Evolutionary conservation across 306 rosid species (phyloP), one percentile per base, ranked within the genome.

Genomic region (Canavalia gladiata): DNA sequence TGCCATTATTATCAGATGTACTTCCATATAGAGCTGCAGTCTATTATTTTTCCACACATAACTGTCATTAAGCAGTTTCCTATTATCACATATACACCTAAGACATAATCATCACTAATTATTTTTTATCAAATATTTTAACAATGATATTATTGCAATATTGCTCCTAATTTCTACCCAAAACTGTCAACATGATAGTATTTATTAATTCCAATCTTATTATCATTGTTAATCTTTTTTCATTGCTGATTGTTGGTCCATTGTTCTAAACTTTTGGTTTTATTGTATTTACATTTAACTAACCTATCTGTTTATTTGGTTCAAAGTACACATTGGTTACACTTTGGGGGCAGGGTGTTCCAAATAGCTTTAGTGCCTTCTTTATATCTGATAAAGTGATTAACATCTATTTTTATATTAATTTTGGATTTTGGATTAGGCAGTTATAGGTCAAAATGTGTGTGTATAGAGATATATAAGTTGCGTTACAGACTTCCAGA

Each of bases 241-340:
- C 18, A 47, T 45, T 79, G 25, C 39, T 78, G 56, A 78, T 65
- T 28, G 13, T 66, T 63, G 52, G 62, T 59, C 12, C 6, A 35
- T 39, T 39, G 58, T 39, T 66, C 30, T 81, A 31, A 54, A 33
- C 31, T 34, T 11, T 49, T 37, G 31, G 12, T 54, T 74, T 59
- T 52, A 3, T 66, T 8, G 18, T 66, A 10, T 57, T 12, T 43
- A 60, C 54, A 74, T 64, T 34, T 55, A 43, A 75, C 8, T 56
- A 43, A 51, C 5, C 11, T 47, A 43, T 42, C 11, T 31, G 45
- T 43, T 55, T 46, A 25, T 31, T 34, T n/a, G 2, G 28, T 10
- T 66, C 29, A 46, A 35, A 34, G 30, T 43, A 13, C 58, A 25
- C 56, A 47, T 68, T 33, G 12, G 12, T 65, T 42, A 18, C 0